phyloP scores from a whole-genome alignment of 192 early-diverging fungal species.

The Diversispora epigaea region DNA sequence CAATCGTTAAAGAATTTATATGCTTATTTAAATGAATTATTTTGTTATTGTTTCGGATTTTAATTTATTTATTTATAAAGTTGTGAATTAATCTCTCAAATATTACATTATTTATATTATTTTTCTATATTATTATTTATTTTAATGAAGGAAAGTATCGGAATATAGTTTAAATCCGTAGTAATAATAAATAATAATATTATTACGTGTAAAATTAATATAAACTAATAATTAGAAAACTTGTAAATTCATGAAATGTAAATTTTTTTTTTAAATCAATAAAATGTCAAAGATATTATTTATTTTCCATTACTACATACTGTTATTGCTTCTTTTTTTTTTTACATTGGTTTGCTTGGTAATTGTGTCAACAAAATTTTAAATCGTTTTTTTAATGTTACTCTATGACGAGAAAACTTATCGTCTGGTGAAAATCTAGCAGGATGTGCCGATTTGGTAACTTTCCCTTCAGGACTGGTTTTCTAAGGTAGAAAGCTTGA shows the following conservation, averaged over 20 bases:
- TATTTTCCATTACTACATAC: background rate
- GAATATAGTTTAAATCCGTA: too few relatives aligned
- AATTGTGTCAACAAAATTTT: slow-evolving; percentile 76
- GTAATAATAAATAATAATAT: too few relatives aligned
- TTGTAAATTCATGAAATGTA: too few relatives aligned
- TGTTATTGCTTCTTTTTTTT: too few relatives aligned
- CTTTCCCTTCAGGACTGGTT: slow-evolving; percentile 66
- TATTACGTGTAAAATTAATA: too few relatives aligned
- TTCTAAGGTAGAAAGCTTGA: slow-evolving; percentile 55
- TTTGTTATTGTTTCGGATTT: slow-evolving; percentile 2
- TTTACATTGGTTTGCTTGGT: background rate
- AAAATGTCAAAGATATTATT: background rate
- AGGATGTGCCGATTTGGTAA: slow-evolving; percentile 97
- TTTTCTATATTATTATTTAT: too few relatives aligned
- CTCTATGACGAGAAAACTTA: slow-evolving; percentile 97
- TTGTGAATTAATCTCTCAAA: background rate
- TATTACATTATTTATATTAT: too few relatives aligned
- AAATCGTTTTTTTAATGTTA: slow-evolving; percentile 94
- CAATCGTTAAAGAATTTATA: background rate
- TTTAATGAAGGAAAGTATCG: too few relatives aligned
- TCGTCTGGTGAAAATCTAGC: slow-evolving; percentile 99
- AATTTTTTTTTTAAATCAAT: background rate
- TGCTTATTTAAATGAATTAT: background rate
- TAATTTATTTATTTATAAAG: background rate
- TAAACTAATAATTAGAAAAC: too few relatives aligned